phyloP scores from a whole-genome alignment of 129 eudicot species.

The Flaveria trinervia region DNA sequence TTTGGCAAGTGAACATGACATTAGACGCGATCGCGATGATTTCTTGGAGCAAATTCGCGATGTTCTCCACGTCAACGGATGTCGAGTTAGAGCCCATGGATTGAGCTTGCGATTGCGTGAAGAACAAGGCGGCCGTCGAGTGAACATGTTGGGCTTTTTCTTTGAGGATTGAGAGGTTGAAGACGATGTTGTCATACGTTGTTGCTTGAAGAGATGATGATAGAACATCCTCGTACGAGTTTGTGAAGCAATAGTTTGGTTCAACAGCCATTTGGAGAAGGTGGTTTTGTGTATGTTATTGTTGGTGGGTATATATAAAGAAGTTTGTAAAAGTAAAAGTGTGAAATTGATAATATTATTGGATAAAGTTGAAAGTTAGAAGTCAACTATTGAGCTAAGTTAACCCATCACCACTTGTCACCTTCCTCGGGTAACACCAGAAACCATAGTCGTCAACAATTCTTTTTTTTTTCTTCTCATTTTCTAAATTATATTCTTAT shows the following conservation, averaged over 20 bases:
- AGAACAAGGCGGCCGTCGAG: slow-evolving; percentile 37
- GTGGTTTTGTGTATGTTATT: slow-evolving; percentile 17
- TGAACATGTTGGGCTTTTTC: slow-evolving; percentile 57
- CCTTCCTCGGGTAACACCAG: slow-evolving; percentile 57
- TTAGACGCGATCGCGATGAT: slow-evolving; percentile 69
- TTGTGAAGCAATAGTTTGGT: slow-evolving; percentile 39
- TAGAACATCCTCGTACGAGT: slow-evolving; percentile 37
- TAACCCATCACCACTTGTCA: slow-evolving; percentile 48
- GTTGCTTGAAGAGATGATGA: slow-evolving; percentile 41
- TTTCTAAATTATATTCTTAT: neutral
- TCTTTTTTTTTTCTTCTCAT: neutral
- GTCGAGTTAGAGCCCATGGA: slow-evolving; percentile 31
- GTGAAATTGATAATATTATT: slow-evolving; percentile 7
- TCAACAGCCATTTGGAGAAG: slow-evolving; percentile 41
- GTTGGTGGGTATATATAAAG: slow-evolving; percentile 16
- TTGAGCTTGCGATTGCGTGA: slow-evolving; percentile 39
- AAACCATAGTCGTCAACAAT: slow-evolving; percentile 20
- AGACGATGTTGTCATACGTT: slow-evolving; percentile 31
- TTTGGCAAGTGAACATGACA: slow-evolving; percentile 75
- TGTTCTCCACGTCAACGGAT: slow-evolving; percentile 35
- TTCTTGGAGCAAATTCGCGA: slow-evolving; percentile 68
- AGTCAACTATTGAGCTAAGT: slow-evolving; percentile 51
- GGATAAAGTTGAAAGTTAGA: slow-evolving; percentile 12
- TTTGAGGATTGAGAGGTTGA: slow-evolving; percentile 53
- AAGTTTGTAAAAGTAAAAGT: slow-evolving; percentile 8